These are phyloP conservation scores for Pythium myriotylum DNA, from an alignment of 352 stramenopile species.

Conservation along the genomic window DNA sequence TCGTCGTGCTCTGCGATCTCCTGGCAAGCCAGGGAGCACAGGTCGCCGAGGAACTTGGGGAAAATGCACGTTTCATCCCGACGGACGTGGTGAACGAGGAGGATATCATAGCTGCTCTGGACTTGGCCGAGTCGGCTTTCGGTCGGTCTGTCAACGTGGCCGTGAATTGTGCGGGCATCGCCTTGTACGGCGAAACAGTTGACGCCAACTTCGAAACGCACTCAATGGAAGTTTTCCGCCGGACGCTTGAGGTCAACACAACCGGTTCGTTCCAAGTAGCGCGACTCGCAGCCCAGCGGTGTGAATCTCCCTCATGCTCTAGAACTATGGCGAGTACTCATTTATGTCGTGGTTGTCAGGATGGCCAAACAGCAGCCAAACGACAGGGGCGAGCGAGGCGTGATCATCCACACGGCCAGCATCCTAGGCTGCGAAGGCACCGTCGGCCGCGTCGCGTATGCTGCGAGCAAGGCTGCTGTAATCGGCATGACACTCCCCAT, in stretches of 20 bases:
- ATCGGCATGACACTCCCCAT: constrained; percentile 97
- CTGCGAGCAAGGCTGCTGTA: constrained; percentile 95
- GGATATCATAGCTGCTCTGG: constrained; percentile 79
- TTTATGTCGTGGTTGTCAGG: constrained; percentile 31
- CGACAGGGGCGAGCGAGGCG: constrained; percentile 86
- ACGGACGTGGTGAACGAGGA: constrained; percentile 84
- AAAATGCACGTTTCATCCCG: constrained; percentile 73
- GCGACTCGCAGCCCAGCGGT: no score
- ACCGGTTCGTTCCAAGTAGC: constrained; percentile 58
- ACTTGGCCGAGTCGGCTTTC: constrained; percentile 90
- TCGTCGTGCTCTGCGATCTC: constrained; percentile 92
- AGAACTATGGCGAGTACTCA: neutral
- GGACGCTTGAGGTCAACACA: constrained; percentile 96
- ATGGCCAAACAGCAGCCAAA: constrained; percentile 75
- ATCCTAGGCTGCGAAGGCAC: constrained; percentile 98
- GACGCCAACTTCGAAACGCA: constrained; percentile 91
- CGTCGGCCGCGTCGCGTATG: constrained; percentile 96
- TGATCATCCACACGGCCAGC: constrained; percentile 98
- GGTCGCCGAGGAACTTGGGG: constrained; percentile 67
- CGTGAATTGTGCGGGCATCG: no score
- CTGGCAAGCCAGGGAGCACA: constrained; percentile 69
- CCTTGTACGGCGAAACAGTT: constrained; percentile 61
- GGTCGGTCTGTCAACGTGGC: constrained; percentile 89
- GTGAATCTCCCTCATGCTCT: no score
- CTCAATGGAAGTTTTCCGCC: constrained; percentile 88